Evolutionary conservation across 257 asterid genomes (phyloP), one percentile per base, ranked within the genome.

Genomic region (Nicotiana sylvestris): DNA sequence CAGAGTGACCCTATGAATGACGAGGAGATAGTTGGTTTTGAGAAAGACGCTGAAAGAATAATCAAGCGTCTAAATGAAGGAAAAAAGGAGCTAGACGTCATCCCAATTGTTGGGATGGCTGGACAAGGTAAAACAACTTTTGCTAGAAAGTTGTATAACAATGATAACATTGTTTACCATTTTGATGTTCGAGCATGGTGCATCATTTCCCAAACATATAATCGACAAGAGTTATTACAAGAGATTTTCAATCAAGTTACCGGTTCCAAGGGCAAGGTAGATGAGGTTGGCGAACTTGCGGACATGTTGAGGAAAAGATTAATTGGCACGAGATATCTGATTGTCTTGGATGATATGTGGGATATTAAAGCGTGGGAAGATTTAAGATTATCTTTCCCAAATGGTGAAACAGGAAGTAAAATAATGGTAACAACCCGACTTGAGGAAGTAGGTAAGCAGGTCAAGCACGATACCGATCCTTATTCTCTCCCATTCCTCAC

Each of bases 261-360:
- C 21, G 21, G 21, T 21, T 43, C 49, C 21, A 15, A 35, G 43
- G 2, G 13, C 29, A 0, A 43, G 12, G 43, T 2, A 0, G 30
- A 21, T 21, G 2, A 21, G 60, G 78, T 0, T 43, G 21, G 0
- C 0, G 6, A 4, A 0, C 25, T 69, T 39, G 84, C 67, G 0
- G 51, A 82, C 8, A 0, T 0, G n/a, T 18, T 82, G n/a, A 68
- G 0, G 39, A 82, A 27, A 69, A 43, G 0, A 0, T 0, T 82
- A 30, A 4, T 6, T 0, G 7, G 11, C 0, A n/a, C 0, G 62
- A 29, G 81, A 21, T 82, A 82, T 70, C 72, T 82, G 0, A 55
- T 82, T 17, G 64, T 82, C 0, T 35, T 82, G 62, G 84, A 82
- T 69, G 81, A 69, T 69, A 82, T 69, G 61, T 82, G 84, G 81